A percentile compares a stretch with the other conserved stretches of the same genome.
Evolutionary conservation across 352 stramenopile species (phyloP).

Genomic region (Phytophthora quininea): DNA sequence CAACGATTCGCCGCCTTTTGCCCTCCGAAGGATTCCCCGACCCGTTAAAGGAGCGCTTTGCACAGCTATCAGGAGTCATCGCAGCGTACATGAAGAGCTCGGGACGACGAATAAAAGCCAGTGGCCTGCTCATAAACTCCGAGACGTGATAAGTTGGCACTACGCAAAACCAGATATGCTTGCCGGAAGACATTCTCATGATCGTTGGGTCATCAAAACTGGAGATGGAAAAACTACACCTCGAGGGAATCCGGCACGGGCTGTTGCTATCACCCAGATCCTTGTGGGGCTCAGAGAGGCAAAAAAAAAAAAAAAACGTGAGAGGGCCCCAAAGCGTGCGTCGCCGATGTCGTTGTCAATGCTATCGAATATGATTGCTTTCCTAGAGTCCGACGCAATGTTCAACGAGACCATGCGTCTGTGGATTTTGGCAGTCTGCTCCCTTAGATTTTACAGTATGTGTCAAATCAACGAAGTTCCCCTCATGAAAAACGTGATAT

Average conservation of each 20-base stretch:
- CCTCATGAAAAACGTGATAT: conserved; percentile 14
- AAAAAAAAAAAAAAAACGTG: conserved; percentile 19
- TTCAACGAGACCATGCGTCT: conserved; percentile 21
- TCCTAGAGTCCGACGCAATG: conserved; percentile 11
- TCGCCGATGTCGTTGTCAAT: conserved; percentile 15
- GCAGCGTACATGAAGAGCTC: conserved; percentile 29
- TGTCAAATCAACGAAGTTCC: conserved; percentile 21
- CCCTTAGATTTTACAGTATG: conserved; percentile 29
- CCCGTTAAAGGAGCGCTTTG: conserved; percentile 25
- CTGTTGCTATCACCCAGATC: conserved; percentile 14
- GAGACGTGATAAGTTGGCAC: conserved; percentile 4
- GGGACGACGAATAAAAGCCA: conserved; percentile 5
- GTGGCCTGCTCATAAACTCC: conserved; percentile 13
- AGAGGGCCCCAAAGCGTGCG: conserved; percentile 9
- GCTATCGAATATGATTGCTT: not conserved
- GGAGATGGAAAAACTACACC: not conserved
- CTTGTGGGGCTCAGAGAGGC: conserved; percentile 2
- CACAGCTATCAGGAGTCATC: conserved; percentile 23
- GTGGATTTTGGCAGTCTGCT: conserved; percentile 19
- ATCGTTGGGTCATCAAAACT: conserved; percentile 10
- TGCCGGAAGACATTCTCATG: conserved; percentile 14
- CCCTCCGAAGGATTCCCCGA: conserved; percentile 16
- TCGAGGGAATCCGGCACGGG: conserved; percentile 4
- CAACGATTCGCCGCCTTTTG: conserved; percentile 29
- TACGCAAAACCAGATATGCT: conserved; percentile 21